Percentiles rank a stretch among this genome's conserved stretches.
phyloP scores from a whole-genome alignment of 345 rosid species.

The Camelina neglecta region DNA sequence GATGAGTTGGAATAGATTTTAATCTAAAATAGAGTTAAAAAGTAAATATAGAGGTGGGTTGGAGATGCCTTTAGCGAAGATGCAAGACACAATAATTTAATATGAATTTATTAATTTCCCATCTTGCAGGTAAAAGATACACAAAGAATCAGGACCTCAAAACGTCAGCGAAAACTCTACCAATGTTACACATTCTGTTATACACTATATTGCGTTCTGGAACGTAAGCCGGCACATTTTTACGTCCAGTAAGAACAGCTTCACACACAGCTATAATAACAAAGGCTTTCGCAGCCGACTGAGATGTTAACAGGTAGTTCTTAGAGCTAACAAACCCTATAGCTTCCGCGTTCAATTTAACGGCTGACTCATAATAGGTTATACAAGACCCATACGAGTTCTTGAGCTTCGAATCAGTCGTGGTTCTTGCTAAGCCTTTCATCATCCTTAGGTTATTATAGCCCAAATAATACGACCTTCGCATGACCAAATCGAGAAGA shows the following conservation, averaged over 20 bases:
- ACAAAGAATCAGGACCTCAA: not conserved
- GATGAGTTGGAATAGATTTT: no score
- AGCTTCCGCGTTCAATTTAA: constrained; percentile 15
- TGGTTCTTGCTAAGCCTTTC: constrained; percentile 31
- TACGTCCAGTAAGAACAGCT: constrained; percentile 4
- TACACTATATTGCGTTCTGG: not conserved
- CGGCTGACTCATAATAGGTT: constrained; percentile 13
- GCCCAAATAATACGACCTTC: constrained; percentile 13
- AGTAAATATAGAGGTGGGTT: no score
- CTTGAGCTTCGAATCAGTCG: constrained; percentile 31
- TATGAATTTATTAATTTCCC: constrained; percentile 1
- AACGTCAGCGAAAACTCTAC: constrained; percentile 21
- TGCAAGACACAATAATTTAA: constrained; percentile 1
- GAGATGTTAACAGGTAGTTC: constrained; percentile 8
- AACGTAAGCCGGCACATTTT: constrained; percentile 20
- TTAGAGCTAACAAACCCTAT: constrained; percentile 5
- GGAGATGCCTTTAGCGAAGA: not conserved
- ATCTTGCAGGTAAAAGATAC: not conserved
- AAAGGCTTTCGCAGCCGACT: constrained; percentile 12
- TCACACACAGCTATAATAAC: constrained; percentile 24
- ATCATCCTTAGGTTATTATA: constrained; percentile 18
- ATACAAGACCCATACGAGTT: constrained; percentile 15
- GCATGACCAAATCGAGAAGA: constrained; percentile 22
- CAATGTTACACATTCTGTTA: constrained; percentile 33
- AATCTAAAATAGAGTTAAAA: no score